A percentile compares a stretch with the other conserved stretches of the same genome.
These are phyloP conservation scores for Thuidium tamariscinum DNA, from an alignment of 225 moss, liverwort and hornwort genomes.

Conservation along the genomic window DNA sequence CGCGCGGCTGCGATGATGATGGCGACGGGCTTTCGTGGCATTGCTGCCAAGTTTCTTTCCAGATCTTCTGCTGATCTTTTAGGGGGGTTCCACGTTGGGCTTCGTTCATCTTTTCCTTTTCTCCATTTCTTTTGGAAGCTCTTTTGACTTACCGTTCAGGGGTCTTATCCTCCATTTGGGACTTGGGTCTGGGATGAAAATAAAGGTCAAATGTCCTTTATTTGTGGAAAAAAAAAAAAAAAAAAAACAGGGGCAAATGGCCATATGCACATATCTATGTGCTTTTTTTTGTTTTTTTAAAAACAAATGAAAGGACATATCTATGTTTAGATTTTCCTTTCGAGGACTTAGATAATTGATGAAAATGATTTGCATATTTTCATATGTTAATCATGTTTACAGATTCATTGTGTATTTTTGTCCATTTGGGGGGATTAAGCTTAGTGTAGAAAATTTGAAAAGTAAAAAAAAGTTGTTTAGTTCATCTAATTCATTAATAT, in stretches of 20 bases:
- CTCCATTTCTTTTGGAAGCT: background rate
- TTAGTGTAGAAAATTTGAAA: background rate
- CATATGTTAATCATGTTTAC: too few relatives aligned
- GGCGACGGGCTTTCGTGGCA: background rate
- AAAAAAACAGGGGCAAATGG: too few relatives aligned
- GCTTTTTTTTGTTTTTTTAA: too few relatives aligned
- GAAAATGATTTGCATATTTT: background rate
- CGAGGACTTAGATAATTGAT: fast-evolving
- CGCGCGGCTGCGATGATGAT: background rate
- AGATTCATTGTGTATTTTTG: background rate
- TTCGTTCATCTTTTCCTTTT: background rate
- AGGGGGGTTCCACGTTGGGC: background rate
- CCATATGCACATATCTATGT: background rate
- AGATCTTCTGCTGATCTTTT: background rate
- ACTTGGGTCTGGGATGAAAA: background rate
- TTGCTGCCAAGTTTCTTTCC: background rate
- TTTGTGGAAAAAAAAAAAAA: too few relatives aligned
- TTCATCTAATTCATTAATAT: background rate
- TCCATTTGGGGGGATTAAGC: fast-evolving
- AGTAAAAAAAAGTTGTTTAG: too few relatives aligned
- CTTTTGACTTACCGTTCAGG: background rate
- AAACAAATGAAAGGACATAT: too few relatives aligned
- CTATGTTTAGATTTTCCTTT: background rate
- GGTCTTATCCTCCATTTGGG: background rate
- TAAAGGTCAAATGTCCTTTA: background rate